A percentile compares a stretch with the other conserved stretches of the same genome.
Conservation (phyloP, 2,329 filamentous ascomycete species). For the Diaporthe vaccinii region DNA sequence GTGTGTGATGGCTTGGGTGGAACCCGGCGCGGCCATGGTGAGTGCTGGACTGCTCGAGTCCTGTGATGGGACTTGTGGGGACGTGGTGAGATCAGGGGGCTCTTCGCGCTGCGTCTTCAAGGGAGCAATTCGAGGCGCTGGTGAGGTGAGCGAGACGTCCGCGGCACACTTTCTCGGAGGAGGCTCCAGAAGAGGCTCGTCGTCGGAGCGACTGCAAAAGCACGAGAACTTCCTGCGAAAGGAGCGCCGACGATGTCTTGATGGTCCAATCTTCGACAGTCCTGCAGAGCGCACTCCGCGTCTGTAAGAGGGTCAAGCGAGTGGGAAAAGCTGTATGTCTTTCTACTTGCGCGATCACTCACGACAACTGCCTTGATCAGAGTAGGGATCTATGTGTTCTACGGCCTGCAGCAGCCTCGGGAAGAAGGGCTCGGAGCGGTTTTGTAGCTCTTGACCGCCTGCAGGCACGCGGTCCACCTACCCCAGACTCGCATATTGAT, state of each 20-base stretch:
- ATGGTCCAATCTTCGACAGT: not conserved
- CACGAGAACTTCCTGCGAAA: constrained; percentile 11
- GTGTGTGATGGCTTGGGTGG: constrained; percentile 16
- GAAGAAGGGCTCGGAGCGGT: not conserved
- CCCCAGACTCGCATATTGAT: not conserved
- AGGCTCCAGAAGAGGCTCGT: not conserved
- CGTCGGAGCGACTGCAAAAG: not conserved
- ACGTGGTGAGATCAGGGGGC: not conserved
- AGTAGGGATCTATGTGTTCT: not conserved
- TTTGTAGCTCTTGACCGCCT: constrained; percentile 24
- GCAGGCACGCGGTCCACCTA: not conserved
- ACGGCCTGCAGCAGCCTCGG: not conserved
- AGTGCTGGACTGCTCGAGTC: not conserved
- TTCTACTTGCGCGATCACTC: not conserved
- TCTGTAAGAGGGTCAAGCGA: not conserved
- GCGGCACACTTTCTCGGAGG: not conserved
- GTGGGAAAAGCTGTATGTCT: not conserved
- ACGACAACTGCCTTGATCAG: not conserved
- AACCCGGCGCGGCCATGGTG: not conserved
- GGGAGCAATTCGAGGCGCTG: not conserved
- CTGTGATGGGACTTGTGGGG: not conserved
- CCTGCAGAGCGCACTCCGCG: constrained; percentile 14
- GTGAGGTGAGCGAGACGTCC: not conserved
- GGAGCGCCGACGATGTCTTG: not conserved
- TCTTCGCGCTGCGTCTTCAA: not conserved